Evolutionary conservation across 306 rosid species (phyloP), one percentile per base, ranked within the genome.

Genomic region (Datisca glomerata): DNA sequence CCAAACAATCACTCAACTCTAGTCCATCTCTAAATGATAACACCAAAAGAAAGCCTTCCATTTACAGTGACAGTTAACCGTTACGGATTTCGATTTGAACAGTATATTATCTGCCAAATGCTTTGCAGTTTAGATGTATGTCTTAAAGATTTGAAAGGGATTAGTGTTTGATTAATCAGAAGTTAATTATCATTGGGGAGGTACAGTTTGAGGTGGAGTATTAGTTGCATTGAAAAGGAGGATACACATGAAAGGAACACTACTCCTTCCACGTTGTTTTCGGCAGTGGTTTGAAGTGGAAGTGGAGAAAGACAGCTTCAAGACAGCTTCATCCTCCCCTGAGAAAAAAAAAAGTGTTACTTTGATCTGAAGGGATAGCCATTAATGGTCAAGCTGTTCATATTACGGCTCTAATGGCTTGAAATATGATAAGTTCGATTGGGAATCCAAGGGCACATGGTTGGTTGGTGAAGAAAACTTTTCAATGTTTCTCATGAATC

Each of bases 261-360:
- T 17, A 41, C 89, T 76, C 85, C 81, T 79, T 71, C 76, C 85
- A 28, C 16, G 73, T 61, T 46, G 66, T 62, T 74, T 66, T 76
- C 76, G n/a, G 33, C 47, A 47, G 92, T 76, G 45, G 94, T 73
- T 76, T 64, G 61, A 44, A 69, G 93, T 79, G 94, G 93, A 69
- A 66, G 40, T 68, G 29, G 86, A 77, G 78, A 72, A 57, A 49
- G 93, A 85, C 70, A 65, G 45, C 36, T 28, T 19, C 51, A 43
- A 13, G 56, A 12, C 32, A 14, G 18, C 7, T 31, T 3, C 12
- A 3, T 40, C 24, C 18, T 39, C 34, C 40, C 16, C 6, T n/a
- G 2, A 46, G 5, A 16, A 35, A 32, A 47, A 19, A 62, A 42
- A 18, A 39, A 21, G 11, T 47, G 18, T 79, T 71, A 21, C 94